Evolutionary conservation across 2,329 filamentous ascomycete genomes (phyloP), one percentile per base, ranked within the genome.

Genomic region (Calonectria hongkongensis): DNA sequence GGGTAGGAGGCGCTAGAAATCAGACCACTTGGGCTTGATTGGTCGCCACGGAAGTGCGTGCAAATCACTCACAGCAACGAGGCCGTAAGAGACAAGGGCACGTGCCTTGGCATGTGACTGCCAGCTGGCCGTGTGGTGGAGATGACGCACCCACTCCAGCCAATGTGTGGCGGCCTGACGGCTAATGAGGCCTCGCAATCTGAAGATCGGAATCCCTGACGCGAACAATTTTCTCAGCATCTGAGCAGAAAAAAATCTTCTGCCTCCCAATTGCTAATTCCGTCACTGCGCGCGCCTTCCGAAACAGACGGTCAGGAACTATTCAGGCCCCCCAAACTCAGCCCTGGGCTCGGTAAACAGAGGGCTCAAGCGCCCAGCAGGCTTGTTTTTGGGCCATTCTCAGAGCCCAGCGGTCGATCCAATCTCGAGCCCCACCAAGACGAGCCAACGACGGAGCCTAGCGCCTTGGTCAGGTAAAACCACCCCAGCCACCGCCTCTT

Each of bases 401-500:
- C 45, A 56, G 67, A 62, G 66, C 65, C 70, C 68, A 63, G 66
- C 70, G 70, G 68, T 60, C 79, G 71, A 77, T 78, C 77, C 73
- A 78, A 80, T 79, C 70, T 79, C 66, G 70, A 75, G 72, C 70
- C 74, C 75, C 66, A 74, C 68, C 48, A 28, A 48, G 70, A 68
- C 73, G 66, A 75, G 71, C 77, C 76, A 78, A 78, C 74, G 72
- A 77, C 73, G 36, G 67, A 67, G 75, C 63, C 66, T 75, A 72
- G 73, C 71, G 74, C 71, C 63, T 66, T 39, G 25, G 54, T 76
- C 73, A 67, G 75, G 60, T 69, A 73, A 71, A 71, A 71, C 66
- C 66, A 68, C 72, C 76, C 79, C 79, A 81, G 79, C 79, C 79
- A 81, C 79, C 79, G 78, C 77, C 76, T 76, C 72, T 76, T 78